Evolutionary conservation across 1,284 basidiomycete species (phyloP).

Genomic region (Ganoderma multipileum): DNA sequence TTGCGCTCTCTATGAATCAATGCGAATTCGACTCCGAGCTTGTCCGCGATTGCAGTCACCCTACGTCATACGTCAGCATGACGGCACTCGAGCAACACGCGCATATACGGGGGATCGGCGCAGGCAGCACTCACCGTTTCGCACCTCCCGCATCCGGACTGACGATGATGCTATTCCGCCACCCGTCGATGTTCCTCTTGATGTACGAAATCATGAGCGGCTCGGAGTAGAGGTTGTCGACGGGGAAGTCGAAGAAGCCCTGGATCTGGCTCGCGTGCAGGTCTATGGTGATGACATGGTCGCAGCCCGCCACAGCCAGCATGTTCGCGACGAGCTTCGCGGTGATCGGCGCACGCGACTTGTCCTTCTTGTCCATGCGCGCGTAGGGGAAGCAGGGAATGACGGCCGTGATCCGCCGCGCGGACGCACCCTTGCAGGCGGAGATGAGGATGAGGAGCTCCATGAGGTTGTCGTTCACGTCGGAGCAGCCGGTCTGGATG

Average conservation of each 20-base stretch:
- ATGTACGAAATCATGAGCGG: slow-evolving; percentile 91
- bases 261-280: slow-evolving; percentile 98
- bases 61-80: slow-evolving; percentile 48
- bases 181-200: slow-evolving; percentile 86
- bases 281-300: slow-evolving; percentile 99
- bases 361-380: slow-evolving; percentile 98
- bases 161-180: slow-evolving; percentile 93
- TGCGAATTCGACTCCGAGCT: slow-evolving; percentile 95
- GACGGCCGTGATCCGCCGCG: slow-evolving; percentile 96
- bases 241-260: slow-evolving; percentile 99
- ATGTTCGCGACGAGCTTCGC: slow-evolving; percentile 99
- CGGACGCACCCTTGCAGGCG: slow-evolving; percentile 97
- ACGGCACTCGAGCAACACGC: slow-evolving; percentile 9
- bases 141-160: slow-evolving; percentile 98
- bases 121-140: slow-evolving; percentile 75
- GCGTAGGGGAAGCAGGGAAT: slow-evolving; percentile 99
- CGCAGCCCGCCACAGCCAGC: slow-evolving; percentile 94
- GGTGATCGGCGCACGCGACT: slow-evolving; percentile 95
- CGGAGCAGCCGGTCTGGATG: slow-evolving; percentile 83
- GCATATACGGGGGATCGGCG: slow-evolving; percentile 8
- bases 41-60: slow-evolving; percentile 94
- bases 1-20: slow-evolving; percentile 94
- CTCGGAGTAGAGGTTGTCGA: slow-evolving; percentile 95
- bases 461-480: slow-evolving; percentile 89
- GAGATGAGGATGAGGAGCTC: slow-evolving; percentile 90